Conservation (phyloP, 176 grass and related monocot genomes). For the Aegilops bicornis region DNA sequence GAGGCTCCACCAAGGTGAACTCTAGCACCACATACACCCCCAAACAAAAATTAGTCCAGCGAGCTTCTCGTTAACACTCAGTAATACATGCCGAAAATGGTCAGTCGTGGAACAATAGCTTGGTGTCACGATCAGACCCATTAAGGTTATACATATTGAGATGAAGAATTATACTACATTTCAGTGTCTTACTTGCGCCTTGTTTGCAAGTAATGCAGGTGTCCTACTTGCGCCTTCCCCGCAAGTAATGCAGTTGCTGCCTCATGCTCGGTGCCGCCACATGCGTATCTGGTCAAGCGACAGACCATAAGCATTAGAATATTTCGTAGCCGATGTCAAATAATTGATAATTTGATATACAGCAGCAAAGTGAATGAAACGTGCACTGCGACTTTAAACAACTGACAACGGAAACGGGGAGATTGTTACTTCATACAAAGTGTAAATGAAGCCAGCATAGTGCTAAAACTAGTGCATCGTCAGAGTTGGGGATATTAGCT, state of each 20-base stretch:
- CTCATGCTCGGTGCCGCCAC: slow-evolving; percentile 50
- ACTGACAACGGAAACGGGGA: not conserved
- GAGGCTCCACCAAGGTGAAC: not conserved
- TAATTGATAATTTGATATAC: not conserved
- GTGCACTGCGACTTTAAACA: not conserved
- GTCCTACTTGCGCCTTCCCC: slow-evolving; percentile 35
- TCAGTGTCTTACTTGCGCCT: slow-evolving; percentile 35
- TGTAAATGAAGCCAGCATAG: not conserved
- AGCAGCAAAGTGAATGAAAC: not conserved
- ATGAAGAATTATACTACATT: not conserved
- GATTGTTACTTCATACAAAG: not conserved
- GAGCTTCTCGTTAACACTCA: not conserved
- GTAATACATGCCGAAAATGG: not conserved
- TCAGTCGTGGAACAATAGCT: not conserved
- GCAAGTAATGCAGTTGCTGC: slow-evolving; percentile 52
- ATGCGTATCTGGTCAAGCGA: slow-evolving; percentile 28
- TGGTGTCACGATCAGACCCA: not conserved
- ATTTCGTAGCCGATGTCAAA: not conserved
- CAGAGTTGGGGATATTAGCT: not conserved
- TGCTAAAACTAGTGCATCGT: not conserved
- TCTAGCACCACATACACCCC: not conserved
- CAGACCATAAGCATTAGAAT: slow-evolving; percentile 10
- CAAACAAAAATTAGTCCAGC: not conserved
- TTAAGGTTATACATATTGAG: not conserved
- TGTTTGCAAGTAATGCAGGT: slow-evolving; percentile 27